These are phyloP conservation scores for Starmerella sp. DNA, from an alignment of 805 yeast genomes.

Conservation along the genomic window DNA sequence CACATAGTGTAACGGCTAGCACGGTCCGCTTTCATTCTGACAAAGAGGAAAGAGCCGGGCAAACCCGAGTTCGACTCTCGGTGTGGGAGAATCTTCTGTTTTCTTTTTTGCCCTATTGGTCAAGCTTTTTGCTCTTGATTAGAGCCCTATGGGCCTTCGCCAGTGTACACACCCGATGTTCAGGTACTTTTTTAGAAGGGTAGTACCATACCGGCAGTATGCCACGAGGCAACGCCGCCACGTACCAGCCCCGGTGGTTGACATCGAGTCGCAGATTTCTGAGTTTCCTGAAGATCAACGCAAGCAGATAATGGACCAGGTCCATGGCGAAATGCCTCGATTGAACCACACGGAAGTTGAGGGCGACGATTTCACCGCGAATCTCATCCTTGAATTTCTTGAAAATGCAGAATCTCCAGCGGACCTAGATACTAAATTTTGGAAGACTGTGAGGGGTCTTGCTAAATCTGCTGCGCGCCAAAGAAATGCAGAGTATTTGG, in stretches of 20 bases:
- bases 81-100: conserved; percentile 19
- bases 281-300: conserved; percentile 14
- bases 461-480: conserved; percentile 1
- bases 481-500: conserved; percentile 4
- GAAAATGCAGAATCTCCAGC: conserved; percentile 7
- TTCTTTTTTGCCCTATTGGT: conserved; percentile 1
- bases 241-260: not conserved
- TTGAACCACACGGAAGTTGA: not conserved
- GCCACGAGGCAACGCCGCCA: not conserved
- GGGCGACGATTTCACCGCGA: conserved; percentile 3
- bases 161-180: not conserved
- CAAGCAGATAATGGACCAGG: conserved; percentile 8
- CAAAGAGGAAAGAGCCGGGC: conserved; percentile 19
- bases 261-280: conserved; percentile 14
- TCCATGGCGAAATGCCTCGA: conserved; percentile 1
- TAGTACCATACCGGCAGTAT: not conserved
- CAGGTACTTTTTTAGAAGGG: not conserved
- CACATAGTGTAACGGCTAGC: conserved; percentile 25
- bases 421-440: conserved; percentile 15
- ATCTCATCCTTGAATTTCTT: conserved; percentile 4
- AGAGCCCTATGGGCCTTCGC: too few relatives aligned
- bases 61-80: conserved; percentile 26
- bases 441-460: conserved; percentile 14
- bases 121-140: not conserved
- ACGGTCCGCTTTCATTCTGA: conserved; percentile 23